Evolutionary conservation across 495 filamentous ascomycete species (phyloP).

Genomic region (Trichocladium uniseriatum): DNA sequence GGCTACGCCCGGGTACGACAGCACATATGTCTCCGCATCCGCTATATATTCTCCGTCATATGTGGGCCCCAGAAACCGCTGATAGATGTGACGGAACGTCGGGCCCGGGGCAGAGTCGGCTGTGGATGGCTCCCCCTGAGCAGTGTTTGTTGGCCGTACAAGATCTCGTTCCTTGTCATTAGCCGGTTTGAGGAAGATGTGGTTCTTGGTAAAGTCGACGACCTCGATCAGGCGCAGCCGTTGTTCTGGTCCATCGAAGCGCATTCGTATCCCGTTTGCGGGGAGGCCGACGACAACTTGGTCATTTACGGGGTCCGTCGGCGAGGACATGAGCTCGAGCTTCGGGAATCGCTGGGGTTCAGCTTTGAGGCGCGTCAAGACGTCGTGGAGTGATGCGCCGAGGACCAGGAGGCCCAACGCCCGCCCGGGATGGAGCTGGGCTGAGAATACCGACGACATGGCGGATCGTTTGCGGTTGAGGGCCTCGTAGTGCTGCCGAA

Average conservation of each 20-base stretch:
- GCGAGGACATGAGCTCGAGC: conserved; percentile 71
- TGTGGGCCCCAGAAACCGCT: conserved; percentile 79
- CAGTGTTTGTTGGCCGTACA: conserved; percentile 48
- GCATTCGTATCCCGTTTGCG: conserved; percentile 75
- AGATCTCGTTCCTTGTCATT: conserved; percentile 74
- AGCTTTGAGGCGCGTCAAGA: conserved; percentile 74
- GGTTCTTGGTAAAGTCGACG: conserved; percentile 78
- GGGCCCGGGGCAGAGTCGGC: conserved; percentile 51
- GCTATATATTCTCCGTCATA: conserved; percentile 85
- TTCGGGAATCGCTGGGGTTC: conserved; percentile 72
- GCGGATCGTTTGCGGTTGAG: background rate
- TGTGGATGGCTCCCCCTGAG: conserved; percentile 29
- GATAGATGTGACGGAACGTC: conserved; percentile 83
- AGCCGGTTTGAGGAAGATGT: conserved; percentile 66
- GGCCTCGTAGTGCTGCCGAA: no score
- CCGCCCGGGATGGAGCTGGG: conserved; percentile 65
- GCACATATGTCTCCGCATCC: conserved; percentile 54
- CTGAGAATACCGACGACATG: conserved; percentile 49
- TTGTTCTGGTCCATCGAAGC: conserved; percentile 91
- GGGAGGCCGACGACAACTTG: conserved; percentile 67
- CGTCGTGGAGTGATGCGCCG: conserved; percentile 81
- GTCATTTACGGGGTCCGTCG: conserved; percentile 55
- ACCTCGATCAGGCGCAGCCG: conserved; percentile 84
- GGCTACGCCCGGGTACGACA: conserved; percentile 89
- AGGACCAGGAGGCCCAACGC: conserved; percentile 76